Conservation (phyloP, 768 basidiomycete species). For the Pleurotus platypus region DNA sequence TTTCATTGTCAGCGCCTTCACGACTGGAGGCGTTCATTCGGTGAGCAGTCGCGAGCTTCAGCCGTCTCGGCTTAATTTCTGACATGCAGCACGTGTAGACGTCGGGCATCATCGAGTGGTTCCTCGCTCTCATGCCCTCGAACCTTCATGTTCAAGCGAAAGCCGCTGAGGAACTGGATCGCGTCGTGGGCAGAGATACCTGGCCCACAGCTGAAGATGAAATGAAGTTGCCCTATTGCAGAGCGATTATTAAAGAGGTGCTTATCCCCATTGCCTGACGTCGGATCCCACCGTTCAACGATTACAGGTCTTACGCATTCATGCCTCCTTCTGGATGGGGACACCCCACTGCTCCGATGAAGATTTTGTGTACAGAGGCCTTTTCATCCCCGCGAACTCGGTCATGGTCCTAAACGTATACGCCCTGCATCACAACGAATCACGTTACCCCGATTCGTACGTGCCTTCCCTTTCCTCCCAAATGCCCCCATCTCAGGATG, state of each 20-base stretch:
- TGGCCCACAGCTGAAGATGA: slow-evolving; percentile 23
- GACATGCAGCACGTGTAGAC: slow-evolving; percentile 18
- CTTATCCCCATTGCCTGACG: neutral
- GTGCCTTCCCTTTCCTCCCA: neutral
- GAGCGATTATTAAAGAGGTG: slow-evolving; percentile 24
- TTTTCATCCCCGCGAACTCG: slow-evolving; percentile 24
- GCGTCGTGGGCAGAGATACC: slow-evolving; percentile 25
- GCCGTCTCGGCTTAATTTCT: neutral
- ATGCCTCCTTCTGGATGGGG: slow-evolving; percentile 21
- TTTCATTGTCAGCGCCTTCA: slow-evolving; percentile 29
- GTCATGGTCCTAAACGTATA: slow-evolving; percentile 25
- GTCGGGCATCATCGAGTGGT: slow-evolving; percentile 29
- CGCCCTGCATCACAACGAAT: slow-evolving; percentile 20
- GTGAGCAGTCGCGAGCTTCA: slow-evolving; percentile 14
- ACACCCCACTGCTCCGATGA: slow-evolving; percentile 23
- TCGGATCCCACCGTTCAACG: neutral
- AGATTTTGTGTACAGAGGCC: slow-evolving; percentile 28
- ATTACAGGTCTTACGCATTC: slow-evolving; percentile 17
- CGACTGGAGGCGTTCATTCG: slow-evolving; percentile 30
- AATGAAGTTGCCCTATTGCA: slow-evolving; percentile 20
- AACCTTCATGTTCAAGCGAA: slow-evolving; percentile 24
- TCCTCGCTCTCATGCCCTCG: slow-evolving; percentile 24
- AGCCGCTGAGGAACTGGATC: slow-evolving; percentile 33
- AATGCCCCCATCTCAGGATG: neutral
- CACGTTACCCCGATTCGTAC: slow-evolving; percentile 28